A percentile compares a stretch with the other conserved stretches of the same genome.
phyloP scores from a whole-genome alignment of 495 filamentous ascomycete species.

The Tuber magnatum region DNA sequence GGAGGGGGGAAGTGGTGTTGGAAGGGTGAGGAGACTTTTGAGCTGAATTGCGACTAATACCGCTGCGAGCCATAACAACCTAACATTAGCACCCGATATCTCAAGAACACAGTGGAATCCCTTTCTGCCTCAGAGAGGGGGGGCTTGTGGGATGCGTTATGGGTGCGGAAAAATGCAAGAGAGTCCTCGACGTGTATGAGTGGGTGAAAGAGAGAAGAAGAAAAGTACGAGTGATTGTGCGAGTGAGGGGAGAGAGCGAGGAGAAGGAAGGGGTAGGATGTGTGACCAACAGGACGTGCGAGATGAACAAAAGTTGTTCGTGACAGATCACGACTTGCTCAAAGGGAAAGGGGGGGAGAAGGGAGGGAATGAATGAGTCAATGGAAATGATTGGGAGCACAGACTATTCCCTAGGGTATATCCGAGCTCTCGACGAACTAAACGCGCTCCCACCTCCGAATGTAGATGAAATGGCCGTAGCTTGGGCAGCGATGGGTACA shows the following conservation, averaged over 20 bases:
- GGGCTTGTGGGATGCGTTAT: background rate
- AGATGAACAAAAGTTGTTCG: background rate
- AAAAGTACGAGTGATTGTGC: background rate
- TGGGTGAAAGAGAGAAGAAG: background rate
- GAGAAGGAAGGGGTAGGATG: constrained; percentile 1
- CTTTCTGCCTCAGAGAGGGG: background rate
- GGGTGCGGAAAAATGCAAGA: background rate
- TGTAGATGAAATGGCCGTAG: constrained; percentile 16
- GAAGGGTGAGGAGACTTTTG: constrained; percentile 35
- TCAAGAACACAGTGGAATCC: background rate
- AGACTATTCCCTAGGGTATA: constrained; percentile 39
- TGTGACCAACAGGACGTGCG: constrained; percentile 1
- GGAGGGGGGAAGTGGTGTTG: constrained; percentile 38
- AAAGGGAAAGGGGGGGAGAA: background rate
- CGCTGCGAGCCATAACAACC: constrained; percentile 6
- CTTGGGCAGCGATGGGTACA: constrained; percentile 21
- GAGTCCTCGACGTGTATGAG: background rate
- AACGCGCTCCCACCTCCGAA: constrained; percentile 38
- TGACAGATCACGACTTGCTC: constrained; percentile 6
- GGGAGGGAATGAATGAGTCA: constrained; percentile 11
- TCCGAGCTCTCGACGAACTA: constrained; percentile 36
- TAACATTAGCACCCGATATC: background rate
- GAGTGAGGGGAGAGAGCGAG: background rate
- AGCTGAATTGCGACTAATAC: constrained; percentile 30
- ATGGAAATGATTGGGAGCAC: constrained; percentile 21